Base-by-base conservation (phyloP, 2,329 filamentous ascomycete genomes). In the Pseudopithomyces chartarum region DNA sequence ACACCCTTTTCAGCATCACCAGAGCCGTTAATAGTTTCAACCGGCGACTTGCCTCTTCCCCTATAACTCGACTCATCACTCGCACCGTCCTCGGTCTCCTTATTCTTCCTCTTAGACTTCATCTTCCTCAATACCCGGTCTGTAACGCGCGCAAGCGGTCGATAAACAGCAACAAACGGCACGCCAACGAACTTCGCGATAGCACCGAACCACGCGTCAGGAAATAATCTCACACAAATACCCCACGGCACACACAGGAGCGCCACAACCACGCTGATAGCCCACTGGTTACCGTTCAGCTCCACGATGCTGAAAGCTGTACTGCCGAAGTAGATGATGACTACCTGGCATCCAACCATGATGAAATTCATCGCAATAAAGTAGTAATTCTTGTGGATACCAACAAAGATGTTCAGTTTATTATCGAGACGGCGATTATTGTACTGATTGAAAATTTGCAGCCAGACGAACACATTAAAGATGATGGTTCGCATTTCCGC, bases 401-500 rank as follows among this genome's bases (percentile, higher is more conserved):
- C 83, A 62, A 84, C 80, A 58, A 87, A 83, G 53, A 86, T 81
- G 65, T 87, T 87, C 74, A 87, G 80, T 57, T 81, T 81, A 70
- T 86, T 87, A 65, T 87, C 85, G 1, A 87, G 77, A 42, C 84
- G 83, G 36, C 85, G 83, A 66, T 85, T 86, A 74, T 87, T 88
- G 76, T 86, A 83, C 73, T 87, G 82, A 70, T 88, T 89, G 77
- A 88, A 89, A 58, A 89, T 87, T 66, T 89, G 87, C 79, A 89
- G 84, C 85, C 86, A 89, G 7, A 89, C 86, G 63, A 87, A 89
- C 0, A 85, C 86, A 72, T 89, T 89, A 77, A 89, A 89, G 46
- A 89, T 82, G 51, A 87, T 80, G 3, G 85, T 87, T 60, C 84
- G 79, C 47, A 86, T 76, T 47, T 81, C 64, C 56, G 52, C 70